Evolutionary conservation across 768 basidiomycete species (phyloP).

Genomic region (Suillus plorans): DNA sequence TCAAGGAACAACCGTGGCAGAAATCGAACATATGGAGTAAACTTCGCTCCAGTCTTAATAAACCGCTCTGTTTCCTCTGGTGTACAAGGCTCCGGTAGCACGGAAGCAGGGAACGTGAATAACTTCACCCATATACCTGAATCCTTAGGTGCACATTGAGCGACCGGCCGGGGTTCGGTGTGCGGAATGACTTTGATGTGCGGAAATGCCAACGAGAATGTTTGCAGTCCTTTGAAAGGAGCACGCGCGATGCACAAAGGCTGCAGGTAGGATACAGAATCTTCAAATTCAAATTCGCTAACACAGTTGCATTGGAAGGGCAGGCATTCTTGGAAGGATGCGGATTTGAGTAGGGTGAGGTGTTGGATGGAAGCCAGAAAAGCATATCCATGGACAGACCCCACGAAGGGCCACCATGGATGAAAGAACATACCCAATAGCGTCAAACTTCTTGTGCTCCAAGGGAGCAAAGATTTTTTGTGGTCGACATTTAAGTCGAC

Average conservation of each 20-base stretch:
- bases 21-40: neutral
- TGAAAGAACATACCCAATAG: constrained; percentile 30
- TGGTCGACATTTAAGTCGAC: neutral
- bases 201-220: neutral
- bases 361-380: constrained; percentile 40
- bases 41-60: neutral
- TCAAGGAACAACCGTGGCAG: neutral
- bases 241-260: constrained; percentile 23
- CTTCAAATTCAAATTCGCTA: neutral
- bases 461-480: constrained; percentile 26
- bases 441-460: constrained; percentile 20
- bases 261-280: neutral
- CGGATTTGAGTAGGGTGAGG: constrained; percentile 27
- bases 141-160: neutral
- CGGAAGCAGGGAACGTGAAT: neutral
- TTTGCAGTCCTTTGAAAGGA: constrained; percentile 26
- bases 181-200: neutral
- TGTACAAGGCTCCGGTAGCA: neutral
- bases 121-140: neutral
- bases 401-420: constrained; percentile 35
- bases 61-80: neutral
- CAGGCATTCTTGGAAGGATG: neutral
- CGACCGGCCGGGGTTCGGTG: too few species aligned
- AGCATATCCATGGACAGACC: constrained; percentile 28
- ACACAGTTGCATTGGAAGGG: neutral